Base-by-base conservation (phyloP, 2,329 filamentous ascomycete species). In the Colletotrichum noveboracense region DNA sequence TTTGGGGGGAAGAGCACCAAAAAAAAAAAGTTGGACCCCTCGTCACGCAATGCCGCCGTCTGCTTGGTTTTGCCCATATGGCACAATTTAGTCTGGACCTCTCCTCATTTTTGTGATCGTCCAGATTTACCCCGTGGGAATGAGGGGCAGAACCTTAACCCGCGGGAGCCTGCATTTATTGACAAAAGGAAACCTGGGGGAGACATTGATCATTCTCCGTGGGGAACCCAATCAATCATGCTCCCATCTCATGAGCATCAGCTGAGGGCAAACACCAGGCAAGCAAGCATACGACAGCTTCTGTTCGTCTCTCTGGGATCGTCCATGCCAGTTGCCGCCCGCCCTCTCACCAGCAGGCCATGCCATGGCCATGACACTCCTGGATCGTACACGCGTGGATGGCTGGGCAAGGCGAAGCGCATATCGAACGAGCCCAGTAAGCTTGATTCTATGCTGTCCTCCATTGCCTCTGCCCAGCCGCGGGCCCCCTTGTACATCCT, bases 151-250 rank as follows among this genome's bases (percentile, higher is more conserved):
- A 67, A 55, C 67, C 72, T 64, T 71, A 67, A 66, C 58, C 67
- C 72, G 68, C 72, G 75, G 75, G 58, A 71, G 72, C 75, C 67
- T 75, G 75, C 75, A 71, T 77, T 71, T 72, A 65, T 71, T 71
- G 72, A 65, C 75, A 75, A 68, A 65, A 48, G 38, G 67, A 68
- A 75, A 77, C 66, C 75, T 36, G 75, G 75, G 75, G 75, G 61
- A 75, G 32, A 61, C 43, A 26, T 52, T 43, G 32, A 30, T 28
- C 71, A 67, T 55, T 38, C 73, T 73, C 64, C 56, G 64, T 48
- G 64, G 69, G 38, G 69, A 64, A 55, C n/a, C 55, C 61, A 65
- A 65, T 55, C 61, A 65, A 60, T 68, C 73, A 65, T 69, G 70
- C 70, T 64, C 52, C 65, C 48, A 65, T 73, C 73, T 73, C 64